Conservation (phyloP, 805 yeast genomes). For the Wickerhamomyces chaumierensis region DNA sequence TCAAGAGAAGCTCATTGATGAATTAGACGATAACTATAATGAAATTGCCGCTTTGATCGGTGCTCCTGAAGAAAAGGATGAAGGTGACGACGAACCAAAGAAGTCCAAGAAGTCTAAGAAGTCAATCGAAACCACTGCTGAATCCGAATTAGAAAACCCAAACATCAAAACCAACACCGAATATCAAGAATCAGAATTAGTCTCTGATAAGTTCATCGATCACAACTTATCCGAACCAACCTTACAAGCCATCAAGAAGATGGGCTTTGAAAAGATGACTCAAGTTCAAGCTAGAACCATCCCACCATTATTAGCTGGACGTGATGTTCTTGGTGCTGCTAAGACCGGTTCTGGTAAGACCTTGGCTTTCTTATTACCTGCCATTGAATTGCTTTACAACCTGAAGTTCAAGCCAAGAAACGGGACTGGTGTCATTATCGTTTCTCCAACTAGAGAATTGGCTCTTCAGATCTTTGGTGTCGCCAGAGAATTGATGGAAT, state of each 20-base stretch:
- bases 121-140: not conserved
- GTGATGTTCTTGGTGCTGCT: constrained; percentile 94
- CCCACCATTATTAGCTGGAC: constrained; percentile 71
- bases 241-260: constrained; percentile 56
- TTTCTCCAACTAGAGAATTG: constrained; percentile 59
- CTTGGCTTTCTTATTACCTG: constrained; percentile 77
- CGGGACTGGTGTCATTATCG: constrained; percentile 56
- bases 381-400: constrained; percentile 50
- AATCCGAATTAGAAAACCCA: not conserved
- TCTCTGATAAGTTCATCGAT: constrained; percentile 27
- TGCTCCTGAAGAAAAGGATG: constrained; percentile 23
- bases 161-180: constrained; percentile 1
- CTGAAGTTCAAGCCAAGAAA: constrained; percentile 24
- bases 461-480: constrained; percentile 67
- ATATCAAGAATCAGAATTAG: constrained; percentile 9
- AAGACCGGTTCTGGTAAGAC: constrained; percentile 99
- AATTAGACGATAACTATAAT: constrained; percentile 43
- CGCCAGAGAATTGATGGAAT: constrained; percentile 44
- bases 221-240: constrained; percentile 75
- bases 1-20: constrained; percentile 37
- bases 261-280: constrained; percentile 78
- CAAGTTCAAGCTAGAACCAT: constrained; percentile 95
- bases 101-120: not conserved
- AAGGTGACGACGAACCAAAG: constrained; percentile 12
- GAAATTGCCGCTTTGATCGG: constrained; percentile 47